Base-by-base conservation (phyloP, 352 stramenopile species). In the Saprolegnia diclina region DNA sequence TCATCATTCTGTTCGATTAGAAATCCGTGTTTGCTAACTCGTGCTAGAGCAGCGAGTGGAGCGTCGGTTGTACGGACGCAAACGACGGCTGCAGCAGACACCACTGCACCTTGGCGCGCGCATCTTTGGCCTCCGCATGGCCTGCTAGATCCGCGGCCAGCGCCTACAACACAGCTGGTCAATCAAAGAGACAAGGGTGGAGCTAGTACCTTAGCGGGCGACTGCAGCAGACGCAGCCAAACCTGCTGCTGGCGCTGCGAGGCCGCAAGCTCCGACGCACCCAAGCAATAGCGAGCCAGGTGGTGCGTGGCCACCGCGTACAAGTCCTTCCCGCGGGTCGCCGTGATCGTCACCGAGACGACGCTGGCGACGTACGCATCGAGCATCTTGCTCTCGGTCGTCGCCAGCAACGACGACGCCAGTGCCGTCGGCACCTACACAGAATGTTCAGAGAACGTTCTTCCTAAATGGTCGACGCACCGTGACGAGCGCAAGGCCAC, bases 201-300 rank as follows among this genome's bases (percentile, higher is more conserved):
- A n/a, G 42, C 7, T 11, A 4, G 10, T n/a, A 48, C 13, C 11
- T n/a, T n/a, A 7, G 42, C 2, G 21, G 29, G 11, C 11, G 45
- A 13, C 40, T 69, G 16, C 4, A 69, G 35, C 35, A 69, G 9
- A 6, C 29, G 45, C 21, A 40, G 53, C 26, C 62, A 24, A 21
- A 62, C 61, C 22, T 35, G 18, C 10, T 69, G 63, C 14, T 62
- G 53, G n/a, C 63, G 45, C 10, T 24, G 24, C 19, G 63, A 37
- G 9, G 6, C 18, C 18, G 38, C 45, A n/a, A 52, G 9, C 7
- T 45, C 38, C 13, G 48, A 40, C 11, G 13, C 24, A 59, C 52
- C 35, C 19, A 69, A 62, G 53, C 42, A 61, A 61, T 61, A 69
- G 35, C 44, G 48, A 26, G 19, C 63, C 4, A 69, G 21, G 53